Percentiles rank a stretch among this genome's conserved stretches.
Evolutionary conservation across 768 basidiomycete genomes (phyloP).

Genomic region (Pholiota molesta): DNA sequence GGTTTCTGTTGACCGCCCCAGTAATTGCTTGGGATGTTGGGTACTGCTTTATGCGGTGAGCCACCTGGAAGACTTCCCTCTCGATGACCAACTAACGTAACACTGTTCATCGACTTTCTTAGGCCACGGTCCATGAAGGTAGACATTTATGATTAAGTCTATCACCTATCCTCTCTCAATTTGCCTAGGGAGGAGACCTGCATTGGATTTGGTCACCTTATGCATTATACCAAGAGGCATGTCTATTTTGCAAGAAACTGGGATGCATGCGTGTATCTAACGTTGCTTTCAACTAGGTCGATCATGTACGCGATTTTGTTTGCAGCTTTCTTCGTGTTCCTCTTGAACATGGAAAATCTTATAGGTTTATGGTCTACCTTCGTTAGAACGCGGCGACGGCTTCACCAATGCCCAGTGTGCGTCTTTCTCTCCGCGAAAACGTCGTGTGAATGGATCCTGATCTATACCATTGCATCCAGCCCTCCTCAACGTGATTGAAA

Average conservation of each 20-base stretch:
- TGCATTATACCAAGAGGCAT: slow-evolving; percentile 70
- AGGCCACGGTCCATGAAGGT: slow-evolving; percentile 84
- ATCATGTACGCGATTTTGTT: slow-evolving; percentile 31
- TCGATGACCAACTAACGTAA: neutral
- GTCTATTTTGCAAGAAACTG: slow-evolving; percentile 19
- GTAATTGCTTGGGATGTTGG: slow-evolving; percentile 78
- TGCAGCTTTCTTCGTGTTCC: neutral
- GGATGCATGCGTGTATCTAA: slow-evolving; percentile 31
- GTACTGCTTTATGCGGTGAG: slow-evolving; percentile 83
- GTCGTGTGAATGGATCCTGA: neutral
- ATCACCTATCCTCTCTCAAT: neutral
- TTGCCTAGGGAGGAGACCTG: slow-evolving; percentile 71
- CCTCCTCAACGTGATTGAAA: slow-evolving; percentile 79
- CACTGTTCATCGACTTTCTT: neutral
- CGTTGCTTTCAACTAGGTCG: slow-evolving; percentile 26
- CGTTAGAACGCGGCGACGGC: slow-evolving; percentile 67
- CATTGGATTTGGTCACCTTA: slow-evolving; percentile 95
- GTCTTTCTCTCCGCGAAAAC: slow-evolving; percentile 22
- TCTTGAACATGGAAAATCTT: neutral
- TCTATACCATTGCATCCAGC: slow-evolving; percentile 47
- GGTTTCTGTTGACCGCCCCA: slow-evolving; percentile 68
- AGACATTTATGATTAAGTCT: neutral
- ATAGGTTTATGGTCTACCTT: slow-evolving; percentile 74
- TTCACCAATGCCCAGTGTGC: slow-evolving; percentile 87
- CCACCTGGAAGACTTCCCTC: neutral